These are phyloP conservation scores for Stachybotrys echinatus DNA, from an alignment of 2,329 filamentous ascomycete species.

Conservation along the genomic window DNA sequence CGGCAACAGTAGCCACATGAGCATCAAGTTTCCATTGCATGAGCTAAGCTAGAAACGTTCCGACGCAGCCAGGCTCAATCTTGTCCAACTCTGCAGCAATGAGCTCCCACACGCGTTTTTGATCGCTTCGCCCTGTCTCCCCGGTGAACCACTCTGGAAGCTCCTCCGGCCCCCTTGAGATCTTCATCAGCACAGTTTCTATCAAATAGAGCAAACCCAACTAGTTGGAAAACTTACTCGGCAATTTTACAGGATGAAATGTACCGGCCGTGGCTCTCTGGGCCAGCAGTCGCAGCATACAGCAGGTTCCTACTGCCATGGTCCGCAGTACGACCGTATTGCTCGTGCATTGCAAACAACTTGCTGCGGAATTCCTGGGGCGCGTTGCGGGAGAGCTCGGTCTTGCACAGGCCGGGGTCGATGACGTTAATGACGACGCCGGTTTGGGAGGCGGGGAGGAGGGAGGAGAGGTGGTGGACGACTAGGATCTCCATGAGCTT, in stretches of 20 bases:
- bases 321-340: constrained; percentile 16
- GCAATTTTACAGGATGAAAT: constrained; percentile 17
- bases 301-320: constrained; percentile 21
- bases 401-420: constrained; percentile 23
- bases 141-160: constrained; percentile 16
- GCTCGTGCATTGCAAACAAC: constrained; percentile 1
- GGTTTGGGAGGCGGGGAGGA: constrained; percentile 15
- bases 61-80: constrained; percentile 19
- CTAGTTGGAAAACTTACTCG: constrained; percentile 15
- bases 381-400: constrained; percentile 6
- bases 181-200: too few relatives aligned
- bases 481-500: constrained; percentile 21
- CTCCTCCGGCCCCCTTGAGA: too few relatives aligned
- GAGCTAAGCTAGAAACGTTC: constrained; percentile 4
- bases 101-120: constrained; percentile 20
- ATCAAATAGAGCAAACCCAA: neutral
- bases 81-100: constrained; percentile 20
- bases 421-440: constrained; percentile 24
- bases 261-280: constrained; percentile 19
- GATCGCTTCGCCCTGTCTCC: constrained; percentile 10
- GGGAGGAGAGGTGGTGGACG: constrained; percentile 17
- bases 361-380: neutral
- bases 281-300: constrained; percentile 14
- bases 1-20: too few relatives aligned
- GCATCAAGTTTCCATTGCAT: too few relatives aligned